Evolutionary conservation across 2,329 filamentous ascomycete genomes (phyloP), one percentile per base, ranked within the genome.

Genomic region (Fusarium verticillioides): DNA sequence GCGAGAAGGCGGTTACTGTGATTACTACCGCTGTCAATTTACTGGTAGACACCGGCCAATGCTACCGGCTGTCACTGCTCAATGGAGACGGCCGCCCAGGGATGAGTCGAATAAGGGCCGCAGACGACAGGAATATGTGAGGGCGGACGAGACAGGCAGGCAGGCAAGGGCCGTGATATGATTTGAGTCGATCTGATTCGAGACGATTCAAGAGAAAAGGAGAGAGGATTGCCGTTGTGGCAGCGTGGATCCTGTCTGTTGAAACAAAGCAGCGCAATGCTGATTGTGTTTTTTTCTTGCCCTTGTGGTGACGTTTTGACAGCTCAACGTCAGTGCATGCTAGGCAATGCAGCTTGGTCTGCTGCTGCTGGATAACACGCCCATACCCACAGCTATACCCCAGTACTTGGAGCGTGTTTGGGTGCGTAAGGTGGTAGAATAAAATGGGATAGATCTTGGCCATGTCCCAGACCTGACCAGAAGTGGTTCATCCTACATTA

Each of bases 401-500:
- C 37, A 57, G 59, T 23, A 30, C 59, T 63, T 62, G 19, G n/a
- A 64, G 46, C 75, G 63, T 66, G 66, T 40, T 73, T 67, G 61
- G 62, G 54, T 73, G 66, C 71, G 50, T 60, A 56, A 47, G 39
- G 49, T 67, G 54, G 58, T 47, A 61, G 75, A 76, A 69, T 72
- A 73, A 76, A 76, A 72, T 78, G 74, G 78, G 71, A 77, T 72
- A 69, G 75, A 78, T 78, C 72, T 79, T 75, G 69, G 69, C 73
- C 73, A 72, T 57, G 65, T 63, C 72, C 50, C 73, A 68, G 73
- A 75, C 74, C 72, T 78, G 77, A 46, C 76, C 76, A 69, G 73
- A 80, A 80, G 72, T 72, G 77, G 76, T 77, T 78, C 72, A 64
- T 76, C 76, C 72, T 78, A 80, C 79, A 81, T 81, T 81, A 80